Conservation (phyloP, 2,329 filamentous ascomycete genomes). For the Zopfia rhizophila region DNA sequence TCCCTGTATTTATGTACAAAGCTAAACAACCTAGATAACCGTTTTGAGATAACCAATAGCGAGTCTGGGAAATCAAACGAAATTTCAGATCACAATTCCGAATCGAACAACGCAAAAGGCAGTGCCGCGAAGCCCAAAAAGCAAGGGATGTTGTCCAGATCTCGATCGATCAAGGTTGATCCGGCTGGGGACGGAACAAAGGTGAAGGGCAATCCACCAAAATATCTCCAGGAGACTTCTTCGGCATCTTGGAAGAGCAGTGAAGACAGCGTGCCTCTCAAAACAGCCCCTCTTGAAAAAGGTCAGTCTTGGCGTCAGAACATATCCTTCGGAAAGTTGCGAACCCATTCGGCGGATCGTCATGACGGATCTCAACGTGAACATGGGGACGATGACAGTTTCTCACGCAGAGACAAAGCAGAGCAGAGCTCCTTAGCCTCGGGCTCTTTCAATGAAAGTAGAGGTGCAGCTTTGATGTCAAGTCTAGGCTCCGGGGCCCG, state of each 20-base stretch:
- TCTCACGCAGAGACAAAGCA: conserved; percentile 38
- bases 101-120: conserved; percentile 22
- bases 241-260: conserved; percentile 42
- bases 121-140: conserved; percentile 45
- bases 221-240: conserved; percentile 38
- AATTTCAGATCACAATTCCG: conserved; percentile 26
- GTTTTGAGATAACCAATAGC: conserved; percentile 40
- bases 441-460: conserved; percentile 67
- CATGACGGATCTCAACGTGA: conserved; percentile 48
- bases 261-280: conserved; percentile 60
- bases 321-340: conserved; percentile 67
- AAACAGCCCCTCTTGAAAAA: conserved; percentile 71
- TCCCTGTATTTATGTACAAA: conserved; percentile 3
- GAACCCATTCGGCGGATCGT: conserved; percentile 80
- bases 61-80: conserved; percentile 45
- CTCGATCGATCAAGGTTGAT: conserved; percentile 58
- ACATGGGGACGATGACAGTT: conserved; percentile 40
- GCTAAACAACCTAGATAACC: conserved; percentile 40
- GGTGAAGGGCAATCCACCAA: conserved; percentile 42
- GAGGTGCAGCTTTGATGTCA: conserved; percentile 73
- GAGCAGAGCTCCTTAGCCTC: conserved; percentile 54
- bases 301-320: conserved; percentile 76
- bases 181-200: conserved; percentile 34
- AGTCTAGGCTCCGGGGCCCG: conserved; percentile 78
- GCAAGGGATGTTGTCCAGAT: conserved; percentile 51